Conservation (phyloP, 1,284 basidiomycete genomes). For the Sutorius eximius region DNA sequence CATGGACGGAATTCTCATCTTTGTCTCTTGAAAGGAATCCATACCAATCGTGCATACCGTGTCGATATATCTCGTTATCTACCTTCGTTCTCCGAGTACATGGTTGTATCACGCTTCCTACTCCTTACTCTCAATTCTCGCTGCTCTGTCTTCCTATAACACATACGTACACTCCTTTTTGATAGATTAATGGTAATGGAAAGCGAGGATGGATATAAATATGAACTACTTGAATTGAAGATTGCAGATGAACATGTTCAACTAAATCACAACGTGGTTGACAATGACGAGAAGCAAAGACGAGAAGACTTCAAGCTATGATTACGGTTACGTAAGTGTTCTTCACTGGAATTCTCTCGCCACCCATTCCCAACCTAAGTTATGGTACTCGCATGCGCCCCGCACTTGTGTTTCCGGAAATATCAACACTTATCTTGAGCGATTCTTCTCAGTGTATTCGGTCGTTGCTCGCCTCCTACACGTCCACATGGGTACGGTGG, state of each 20-base stretch:
- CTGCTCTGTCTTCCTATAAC: conserved; percentile 3
- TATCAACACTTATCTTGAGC: too few relatives aligned
- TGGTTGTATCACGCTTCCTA: background rate
- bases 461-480: too few relatives aligned
- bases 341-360: too few relatives aligned
- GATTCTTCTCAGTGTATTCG: too few relatives aligned
- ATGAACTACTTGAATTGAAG: background rate
- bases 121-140: background rate
- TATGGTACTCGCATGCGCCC: too few relatives aligned
- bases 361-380: too few relatives aligned
- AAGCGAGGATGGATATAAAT: background rate
- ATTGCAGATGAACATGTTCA: background rate
- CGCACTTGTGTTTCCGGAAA: too few relatives aligned
- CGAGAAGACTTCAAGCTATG: too few relatives aligned
- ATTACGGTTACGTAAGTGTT: too few relatives aligned
- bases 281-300: background rate
- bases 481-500: background rate
- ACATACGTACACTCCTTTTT: conserved; percentile 3
- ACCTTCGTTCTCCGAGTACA: background rate
- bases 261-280: background rate
- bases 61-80: conserved; percentile 9
- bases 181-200: conserved; percentile 11
- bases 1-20: conserved; percentile 4
- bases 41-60: conserved; percentile 18
- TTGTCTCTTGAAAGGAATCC: conserved; percentile 13